phyloP scores from a whole-genome alignment of 2,329 filamentous ascomycete species.

The Fusarium sacchari region DNA sequence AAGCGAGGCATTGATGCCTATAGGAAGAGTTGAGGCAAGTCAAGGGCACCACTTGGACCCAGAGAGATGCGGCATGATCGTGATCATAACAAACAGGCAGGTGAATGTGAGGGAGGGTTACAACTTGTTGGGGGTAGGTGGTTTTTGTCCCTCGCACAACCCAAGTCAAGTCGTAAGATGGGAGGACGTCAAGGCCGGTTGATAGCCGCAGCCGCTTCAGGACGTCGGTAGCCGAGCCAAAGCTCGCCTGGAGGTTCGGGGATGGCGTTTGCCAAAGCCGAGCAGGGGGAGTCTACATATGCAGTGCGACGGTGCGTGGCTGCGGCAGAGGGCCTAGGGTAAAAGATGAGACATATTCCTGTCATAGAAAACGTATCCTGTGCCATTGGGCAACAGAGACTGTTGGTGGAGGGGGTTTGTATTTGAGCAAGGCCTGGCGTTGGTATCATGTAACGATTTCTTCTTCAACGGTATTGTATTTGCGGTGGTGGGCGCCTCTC shows the following conservation, averaged over 20 bases:
- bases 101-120: constrained; percentile 15
- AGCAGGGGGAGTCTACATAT: constrained; percentile 24
- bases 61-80: neutral
- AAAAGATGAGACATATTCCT: constrained; percentile 38
- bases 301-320: constrained; percentile 22
- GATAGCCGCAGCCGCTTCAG: constrained; percentile 26
- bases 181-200: constrained; percentile 13
- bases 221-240: constrained; percentile 43
- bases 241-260: constrained; percentile 37
- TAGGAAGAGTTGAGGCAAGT: constrained; percentile 1
- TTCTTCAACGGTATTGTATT: constrained; percentile 15
- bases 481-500: neutral
- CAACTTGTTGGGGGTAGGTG: constrained; percentile 35
- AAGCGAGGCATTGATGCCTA: constrained; percentile 1
- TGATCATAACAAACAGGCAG: constrained; percentile 23
- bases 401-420: constrained; percentile 13
- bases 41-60: neutral
- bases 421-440: constrained; percentile 18
- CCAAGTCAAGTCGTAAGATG: constrained; percentile 32
- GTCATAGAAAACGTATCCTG: constrained; percentile 24
- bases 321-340: neutral
- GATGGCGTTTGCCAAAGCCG: constrained; percentile 35
- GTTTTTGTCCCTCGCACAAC: constrained; percentile 35
- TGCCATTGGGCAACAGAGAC: constrained; percentile 20
- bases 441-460: neutral